phyloP scores from a whole-genome alignment of 2,329 filamentous ascomycete species.

The Colletotrichum spaethianum region DNA sequence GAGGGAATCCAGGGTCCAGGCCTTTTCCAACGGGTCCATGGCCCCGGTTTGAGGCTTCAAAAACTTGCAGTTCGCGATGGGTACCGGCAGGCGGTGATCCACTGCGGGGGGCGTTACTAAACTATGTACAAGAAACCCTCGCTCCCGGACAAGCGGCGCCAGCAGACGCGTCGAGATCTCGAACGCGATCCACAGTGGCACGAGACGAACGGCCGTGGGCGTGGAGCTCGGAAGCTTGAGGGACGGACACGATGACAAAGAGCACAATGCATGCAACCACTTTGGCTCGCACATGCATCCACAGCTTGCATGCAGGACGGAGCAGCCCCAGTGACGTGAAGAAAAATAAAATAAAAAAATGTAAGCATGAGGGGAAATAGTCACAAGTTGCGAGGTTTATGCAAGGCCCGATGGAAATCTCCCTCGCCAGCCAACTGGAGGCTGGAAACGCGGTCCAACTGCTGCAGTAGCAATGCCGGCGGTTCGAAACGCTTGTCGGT shows the following conservation, averaged over 20 bases:
- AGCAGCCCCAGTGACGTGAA: slow-evolving; percentile 9
- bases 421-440: not conserved
- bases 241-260: slow-evolving; percentile 1
- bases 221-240: slow-evolving; percentile 11
- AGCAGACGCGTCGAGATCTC: slow-evolving; percentile 25
- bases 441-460: slow-evolving; percentile 13
- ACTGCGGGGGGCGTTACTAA: slow-evolving; percentile 34
- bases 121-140: slow-evolving; percentile 7
- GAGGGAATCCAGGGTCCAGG: slow-evolving; percentile 33
- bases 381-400: slow-evolving; percentile 21
- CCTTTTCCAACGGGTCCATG: slow-evolving; percentile 20
- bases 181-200: slow-evolving; percentile 28
- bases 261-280: slow-evolving; percentile 36
- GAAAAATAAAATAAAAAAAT: not conserved
- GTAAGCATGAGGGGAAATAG: not conserved
- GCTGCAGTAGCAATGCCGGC: slow-evolving; percentile 21
- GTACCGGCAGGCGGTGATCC: slow-evolving; percentile 20
- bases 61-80: slow-evolving; percentile 36
- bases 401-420: not conserved
- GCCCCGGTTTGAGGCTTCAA: slow-evolving; percentile 34
- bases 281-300: slow-evolving; percentile 25
- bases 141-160: slow-evolving; percentile 32
- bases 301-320: slow-evolving; percentile 29
- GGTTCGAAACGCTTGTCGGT: slow-evolving; percentile 23
- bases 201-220: not conserved